Evolutionary conservation across 2,329 filamentous ascomycete species (phyloP).

Genomic region (Cordyceps sp.): DNA sequence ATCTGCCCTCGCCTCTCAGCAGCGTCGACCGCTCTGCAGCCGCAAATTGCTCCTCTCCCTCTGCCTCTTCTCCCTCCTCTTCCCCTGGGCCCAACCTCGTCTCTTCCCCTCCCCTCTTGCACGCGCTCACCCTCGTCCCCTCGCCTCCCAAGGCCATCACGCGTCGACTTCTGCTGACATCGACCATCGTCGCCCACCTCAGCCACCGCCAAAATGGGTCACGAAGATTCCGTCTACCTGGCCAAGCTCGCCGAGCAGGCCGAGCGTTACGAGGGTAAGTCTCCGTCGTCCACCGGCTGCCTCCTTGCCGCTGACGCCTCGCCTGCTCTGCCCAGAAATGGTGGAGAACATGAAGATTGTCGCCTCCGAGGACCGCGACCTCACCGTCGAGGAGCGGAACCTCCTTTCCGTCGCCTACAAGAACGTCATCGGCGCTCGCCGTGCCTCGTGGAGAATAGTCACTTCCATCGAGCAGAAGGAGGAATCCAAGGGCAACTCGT

Average conservation of each 20-base stretch:
- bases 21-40: too few relatives aligned
- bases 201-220: conserved; percentile 59
- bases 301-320: neutral
- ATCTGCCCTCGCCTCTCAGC: too few relatives aligned
- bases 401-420: conserved; percentile 98
- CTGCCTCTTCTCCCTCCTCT: too few relatives aligned
- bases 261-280: conserved; percentile 97
- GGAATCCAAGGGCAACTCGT: conserved; percentile 94
- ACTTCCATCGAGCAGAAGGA: conserved; percentile 99
- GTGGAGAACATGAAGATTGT: conserved; percentile 99
- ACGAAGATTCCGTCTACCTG: conserved; percentile 98
- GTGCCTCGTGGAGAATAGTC: conserved; percentile 98
- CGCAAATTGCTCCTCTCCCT: too few relatives aligned
- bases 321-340: conserved; percentile 55
- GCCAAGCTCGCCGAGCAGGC: conserved; percentile 99
- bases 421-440: conserved; percentile 96
- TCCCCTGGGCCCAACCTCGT: too few relatives aligned
- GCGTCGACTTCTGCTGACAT: too few relatives aligned
- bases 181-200: too few relatives aligned
- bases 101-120: too few relatives aligned
- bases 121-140: too few relatives aligned
- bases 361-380: conserved; percentile 69
- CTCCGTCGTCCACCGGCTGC: conserved; percentile 1
- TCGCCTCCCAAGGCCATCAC: too few relatives aligned
- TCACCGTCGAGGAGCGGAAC: conserved; percentile 94